These are phyloP conservation scores for Pyrenochaeta sp. DNA, from an alignment of 2,329 filamentous ascomycete species.

Conservation along the genomic window DNA sequence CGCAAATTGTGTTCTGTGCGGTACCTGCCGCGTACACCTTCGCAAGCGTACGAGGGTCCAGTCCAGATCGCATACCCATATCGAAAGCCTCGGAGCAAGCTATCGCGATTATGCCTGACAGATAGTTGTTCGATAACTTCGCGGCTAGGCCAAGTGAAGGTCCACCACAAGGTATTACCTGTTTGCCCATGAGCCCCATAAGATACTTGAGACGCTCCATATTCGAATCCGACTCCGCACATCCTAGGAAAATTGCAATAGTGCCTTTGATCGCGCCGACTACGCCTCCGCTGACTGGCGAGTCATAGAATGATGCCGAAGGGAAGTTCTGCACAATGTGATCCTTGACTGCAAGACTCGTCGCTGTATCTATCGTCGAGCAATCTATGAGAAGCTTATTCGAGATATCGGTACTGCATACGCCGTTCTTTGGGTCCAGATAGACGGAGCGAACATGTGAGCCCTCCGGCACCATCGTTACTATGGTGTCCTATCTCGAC, in stretches of 20 bases:
- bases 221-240: constrained; percentile 56
- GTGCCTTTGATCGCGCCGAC: constrained; percentile 62
- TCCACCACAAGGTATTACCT: constrained; percentile 65
- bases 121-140: constrained; percentile 70
- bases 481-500: constrained; percentile 54
- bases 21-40: constrained; percentile 62
- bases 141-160: constrained; percentile 65
- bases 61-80: constrained; percentile 66
- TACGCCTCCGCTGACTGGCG: constrained; percentile 63
- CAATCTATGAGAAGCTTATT: constrained; percentile 63
- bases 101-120: constrained; percentile 66
- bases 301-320: constrained; percentile 60
- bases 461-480: constrained; percentile 65
- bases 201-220: constrained; percentile 55
- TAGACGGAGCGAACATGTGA: constrained; percentile 62
- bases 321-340: constrained; percentile 50
- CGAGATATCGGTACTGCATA: constrained; percentile 53
- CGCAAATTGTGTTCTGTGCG: constrained; percentile 62
- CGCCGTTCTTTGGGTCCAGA: constrained; percentile 54
- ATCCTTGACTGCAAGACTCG: constrained; percentile 57
- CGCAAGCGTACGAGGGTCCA: constrained; percentile 63
- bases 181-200: constrained; percentile 61
- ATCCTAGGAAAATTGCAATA: constrained; percentile 65
- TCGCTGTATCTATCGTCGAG: constrained; percentile 65
- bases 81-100: constrained; percentile 67